These are phyloP conservation scores for Tillandsia leiboldiana DNA, from an alignment of 176 grass and related monocot species.

Conservation along the genomic window DNA sequence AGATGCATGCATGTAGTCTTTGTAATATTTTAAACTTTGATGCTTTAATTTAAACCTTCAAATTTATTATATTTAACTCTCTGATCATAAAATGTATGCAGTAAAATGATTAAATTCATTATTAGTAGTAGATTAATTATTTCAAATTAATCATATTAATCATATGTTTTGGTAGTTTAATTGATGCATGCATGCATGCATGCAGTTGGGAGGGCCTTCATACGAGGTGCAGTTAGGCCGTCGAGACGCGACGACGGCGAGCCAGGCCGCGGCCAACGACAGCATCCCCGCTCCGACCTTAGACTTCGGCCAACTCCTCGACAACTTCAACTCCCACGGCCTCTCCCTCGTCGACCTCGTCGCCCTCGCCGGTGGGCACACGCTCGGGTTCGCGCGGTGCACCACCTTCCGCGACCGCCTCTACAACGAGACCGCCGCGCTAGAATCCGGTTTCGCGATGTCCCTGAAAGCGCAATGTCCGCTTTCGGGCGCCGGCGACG, in stretches of 20 bases:
- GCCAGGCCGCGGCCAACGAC: slow-evolving; percentile 29
- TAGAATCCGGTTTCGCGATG: slow-evolving; percentile 44
- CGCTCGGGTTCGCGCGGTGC: slow-evolving; percentile 61
- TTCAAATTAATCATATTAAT: neutral
- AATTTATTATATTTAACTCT: no score
- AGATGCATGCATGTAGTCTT: no score
- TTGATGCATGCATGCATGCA: neutral
- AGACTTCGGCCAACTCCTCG: slow-evolving; percentile 35
- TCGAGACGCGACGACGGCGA: slow-evolving; percentile 54
- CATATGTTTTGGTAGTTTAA: neutral
- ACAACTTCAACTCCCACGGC: slow-evolving; percentile 48
- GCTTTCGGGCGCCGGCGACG: slow-evolving; percentile 32
- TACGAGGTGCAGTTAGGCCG: slow-evolving; percentile 60
- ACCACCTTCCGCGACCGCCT: slow-evolving; percentile 46
- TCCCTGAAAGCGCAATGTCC: slow-evolving; percentile 45
- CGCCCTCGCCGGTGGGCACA: slow-evolving; percentile 63
- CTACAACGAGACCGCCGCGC: slow-evolving; percentile 49
- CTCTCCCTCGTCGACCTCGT: slow-evolving; percentile 62
- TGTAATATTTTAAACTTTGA: no score
- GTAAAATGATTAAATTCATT: no score
- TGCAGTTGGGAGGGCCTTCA: slow-evolving; percentile 52
- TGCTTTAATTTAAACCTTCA: no score
- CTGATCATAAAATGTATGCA: no score
- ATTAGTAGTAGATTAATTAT: neutral
- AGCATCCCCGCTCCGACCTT: slow-evolving; percentile 47